Evolutionary conservation across 352 stramenopile genomes (phyloP).

Genomic region (Globisporangium okanoganense): DNA sequence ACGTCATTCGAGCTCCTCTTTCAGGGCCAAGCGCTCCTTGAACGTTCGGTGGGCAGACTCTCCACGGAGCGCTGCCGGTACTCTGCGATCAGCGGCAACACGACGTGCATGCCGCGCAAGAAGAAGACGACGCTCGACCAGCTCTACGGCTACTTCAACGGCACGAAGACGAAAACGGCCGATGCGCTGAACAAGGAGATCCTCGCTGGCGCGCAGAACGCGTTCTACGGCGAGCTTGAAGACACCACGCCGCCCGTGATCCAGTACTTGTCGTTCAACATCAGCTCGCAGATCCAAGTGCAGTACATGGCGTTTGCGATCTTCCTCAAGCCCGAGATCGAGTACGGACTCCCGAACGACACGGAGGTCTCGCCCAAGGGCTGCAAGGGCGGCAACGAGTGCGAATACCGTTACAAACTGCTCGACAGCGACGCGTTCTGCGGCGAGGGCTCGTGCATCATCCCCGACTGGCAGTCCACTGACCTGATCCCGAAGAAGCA

Average conservation of each 20-base stretch:
- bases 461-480: slow-evolving; percentile 15
- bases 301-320: slow-evolving; percentile 14
- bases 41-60: slow-evolving; percentile 16
- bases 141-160: slow-evolving; percentile 23
- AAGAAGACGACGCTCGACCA: slow-evolving; percentile 2
- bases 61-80: slow-evolving; percentile 12
- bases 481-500: slow-evolving; percentile 16
- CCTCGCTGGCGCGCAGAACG: slow-evolving; percentile 1
- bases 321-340: slow-evolving; percentile 9
- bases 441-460: slow-evolving; percentile 9
- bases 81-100: neutral
- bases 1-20: slow-evolving; percentile 26
- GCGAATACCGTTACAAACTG: slow-evolving; percentile 16
- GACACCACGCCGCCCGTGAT: neutral
- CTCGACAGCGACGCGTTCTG: slow-evolving; percentile 13
- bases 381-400: slow-evolving; percentile 6
- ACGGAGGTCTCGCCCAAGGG: slow-evolving; percentile 1
- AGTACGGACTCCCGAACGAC: slow-evolving; percentile 12
- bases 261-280: neutral
- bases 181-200: slow-evolving; percentile 10
- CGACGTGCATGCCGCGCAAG: neutral
- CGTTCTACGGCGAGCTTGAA: slow-evolving; percentile 16
- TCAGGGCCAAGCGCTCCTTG: slow-evolving; percentile 23
- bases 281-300: slow-evolving; percentile 16
- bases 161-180: slow-evolving; percentile 12